Percentiles rank a stretch among this genome's conserved stretches.
These are phyloP conservation scores for Podaxis sp. DNA, from an alignment of 768 basidiomycete species.

Conservation along the genomic window DNA sequence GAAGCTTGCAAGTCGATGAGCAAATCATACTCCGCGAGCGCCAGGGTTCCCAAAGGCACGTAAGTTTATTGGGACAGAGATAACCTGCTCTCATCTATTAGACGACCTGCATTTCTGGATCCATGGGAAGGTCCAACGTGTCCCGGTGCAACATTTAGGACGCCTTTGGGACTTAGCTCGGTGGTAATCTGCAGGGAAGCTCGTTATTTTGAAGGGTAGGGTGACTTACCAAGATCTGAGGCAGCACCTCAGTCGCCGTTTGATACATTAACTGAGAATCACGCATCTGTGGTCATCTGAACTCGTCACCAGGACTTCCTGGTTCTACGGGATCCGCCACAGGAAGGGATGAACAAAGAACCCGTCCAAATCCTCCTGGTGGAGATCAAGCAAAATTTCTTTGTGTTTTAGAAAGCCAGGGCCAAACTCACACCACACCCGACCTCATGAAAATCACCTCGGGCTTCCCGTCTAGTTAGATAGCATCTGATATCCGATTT, in stretches of 20 bases:
- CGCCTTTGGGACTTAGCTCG: not conserved
- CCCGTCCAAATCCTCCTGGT: not conserved
- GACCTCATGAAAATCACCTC: constrained; percentile 4
- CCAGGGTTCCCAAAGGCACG: too few relatives aligned
- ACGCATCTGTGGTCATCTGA: constrained; percentile 6
- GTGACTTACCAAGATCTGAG: constrained; percentile 2
- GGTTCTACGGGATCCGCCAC: not conserved
- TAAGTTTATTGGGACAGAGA: not conserved
- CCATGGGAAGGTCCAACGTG: not conserved
- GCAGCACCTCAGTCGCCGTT: not conserved
- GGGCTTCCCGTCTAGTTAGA: not conserved
- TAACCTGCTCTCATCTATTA: constrained; percentile 2
- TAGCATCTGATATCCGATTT: constrained; percentile 1
- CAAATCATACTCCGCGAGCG: not conserved
- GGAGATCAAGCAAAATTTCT: not conserved
- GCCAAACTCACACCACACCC: not conserved
- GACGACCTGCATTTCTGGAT: not conserved
- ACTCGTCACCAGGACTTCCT: constrained; percentile 1
- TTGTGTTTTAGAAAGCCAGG: not conserved
- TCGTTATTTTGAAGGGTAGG: not conserved
- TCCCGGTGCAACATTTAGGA: not conserved
- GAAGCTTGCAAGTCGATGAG: not conserved
- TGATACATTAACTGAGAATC: not conserved
- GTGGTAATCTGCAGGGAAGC: not conserved
- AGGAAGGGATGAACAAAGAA: not conserved